Base-by-base conservation (phyloP, 2,329 filamentous ascomycete species). In the Colletotrichum liriopes region DNA sequence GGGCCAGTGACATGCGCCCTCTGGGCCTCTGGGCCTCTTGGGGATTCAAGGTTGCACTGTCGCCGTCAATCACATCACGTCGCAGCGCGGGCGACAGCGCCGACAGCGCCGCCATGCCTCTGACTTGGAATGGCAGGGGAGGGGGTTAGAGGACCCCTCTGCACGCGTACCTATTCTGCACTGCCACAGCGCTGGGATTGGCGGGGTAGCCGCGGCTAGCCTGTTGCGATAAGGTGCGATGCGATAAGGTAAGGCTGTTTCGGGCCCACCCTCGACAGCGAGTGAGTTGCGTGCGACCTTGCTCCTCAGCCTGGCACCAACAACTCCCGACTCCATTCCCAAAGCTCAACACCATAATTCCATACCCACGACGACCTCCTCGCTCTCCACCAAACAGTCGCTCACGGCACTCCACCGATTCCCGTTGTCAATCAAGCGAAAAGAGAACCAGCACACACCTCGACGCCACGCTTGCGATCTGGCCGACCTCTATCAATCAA, bases 131-230 rank as follows among this genome's bases (percentile, higher is more conserved):
- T 59, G 58, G 68, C 65, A 59, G 65, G 68, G 56, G 41, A 29
- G 16, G 9, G n/a, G n/a, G n/a, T n/a, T n/a, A n/a, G 49, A 58
- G 43, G 55, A 39, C 65, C 65, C 41, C 35, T 41, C 67, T 59
- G 61, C 29, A 56, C 20, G 45, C 45, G 6, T 45, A 37, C 35
- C 11, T 8, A 37, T 7, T 37, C 35, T 59, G 69, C 69, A 72
- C 65, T 69, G 69, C 65, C 69, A 72, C 69, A 60, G 58, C 59
- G 37, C 52, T 56, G 32, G 65, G 32, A 65, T 69, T 51, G 69
- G 69, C 59, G 65, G 69, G 69, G 69, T 72, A 59, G 20, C 8
- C 43, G 23, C 14, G 37, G 5, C 0, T 59, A n/a, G 6, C 26
- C 18, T 59, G 41, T 29, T 32, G 41, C 14, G 63, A 71, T 62